These are phyloP conservation scores for Ustilago nuda DNA, from an alignment of 1,284 basidiomycete species.

Conservation along the genomic window DNA sequence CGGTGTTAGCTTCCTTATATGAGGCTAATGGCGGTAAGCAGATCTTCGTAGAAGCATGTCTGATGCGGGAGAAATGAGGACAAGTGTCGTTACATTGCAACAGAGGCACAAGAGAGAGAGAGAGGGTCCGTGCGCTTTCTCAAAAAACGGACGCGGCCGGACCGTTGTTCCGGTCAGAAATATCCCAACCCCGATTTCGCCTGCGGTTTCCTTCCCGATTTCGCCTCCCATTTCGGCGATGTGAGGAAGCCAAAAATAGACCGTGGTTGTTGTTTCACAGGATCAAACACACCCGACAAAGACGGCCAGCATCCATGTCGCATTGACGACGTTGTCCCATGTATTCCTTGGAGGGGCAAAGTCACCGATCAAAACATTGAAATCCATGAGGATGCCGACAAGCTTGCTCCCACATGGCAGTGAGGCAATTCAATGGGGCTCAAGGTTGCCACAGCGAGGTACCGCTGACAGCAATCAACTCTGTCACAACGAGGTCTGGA, in stretches of 20 bases:
- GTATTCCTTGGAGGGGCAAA: too few relatives aligned
- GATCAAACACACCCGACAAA: not conserved
- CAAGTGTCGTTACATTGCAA: not conserved
- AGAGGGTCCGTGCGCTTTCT: not conserved
- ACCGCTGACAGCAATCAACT: too few relatives aligned
- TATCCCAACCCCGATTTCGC: not conserved
- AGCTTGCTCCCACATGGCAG: not conserved
- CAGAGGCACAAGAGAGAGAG: not conserved
- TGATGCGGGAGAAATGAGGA: not conserved
- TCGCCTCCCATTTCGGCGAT: not conserved
- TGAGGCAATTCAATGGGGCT: too few relatives aligned
- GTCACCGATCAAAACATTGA: too few relatives aligned
- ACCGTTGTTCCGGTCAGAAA: constrained; percentile 20
- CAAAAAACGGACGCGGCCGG: constrained; percentile 12
- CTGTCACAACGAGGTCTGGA: too few relatives aligned
- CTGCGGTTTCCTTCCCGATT: not conserved
- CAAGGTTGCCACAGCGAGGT: too few relatives aligned
- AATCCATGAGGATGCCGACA: too few relatives aligned
- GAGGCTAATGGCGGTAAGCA: not conserved
- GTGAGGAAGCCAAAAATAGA: too few relatives aligned
- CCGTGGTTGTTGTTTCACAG: too few relatives aligned
- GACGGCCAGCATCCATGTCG: not conserved
- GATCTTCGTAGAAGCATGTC: not conserved
- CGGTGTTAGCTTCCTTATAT: not conserved
- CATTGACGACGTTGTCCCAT: not conserved